phyloP scores from a whole-genome alignment of 2,329 filamentous ascomycete genomes.

The Sporothrix inflata region DNA sequence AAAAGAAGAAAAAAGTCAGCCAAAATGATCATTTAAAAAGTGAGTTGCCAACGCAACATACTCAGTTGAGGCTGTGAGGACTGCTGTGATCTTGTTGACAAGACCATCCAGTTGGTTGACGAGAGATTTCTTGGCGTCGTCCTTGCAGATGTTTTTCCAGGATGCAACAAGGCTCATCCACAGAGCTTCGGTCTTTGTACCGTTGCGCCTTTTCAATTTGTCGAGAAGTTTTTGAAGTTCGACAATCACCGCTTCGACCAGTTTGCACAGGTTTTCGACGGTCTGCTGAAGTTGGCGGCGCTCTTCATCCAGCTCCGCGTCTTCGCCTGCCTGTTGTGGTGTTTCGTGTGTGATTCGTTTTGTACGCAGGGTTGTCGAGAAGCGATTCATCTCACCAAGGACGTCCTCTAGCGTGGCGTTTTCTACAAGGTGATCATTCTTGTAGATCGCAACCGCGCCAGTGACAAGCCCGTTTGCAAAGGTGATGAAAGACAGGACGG shows the following conservation, averaged over 20 bases:
- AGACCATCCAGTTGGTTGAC: neutral
- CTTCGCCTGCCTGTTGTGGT: too few relatives aligned
- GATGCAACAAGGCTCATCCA: neutral
- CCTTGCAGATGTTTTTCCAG: neutral
- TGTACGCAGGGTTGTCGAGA: neutral
- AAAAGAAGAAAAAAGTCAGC: too few relatives aligned
- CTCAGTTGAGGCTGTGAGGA: neutral
- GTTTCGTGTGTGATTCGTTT: neutral
- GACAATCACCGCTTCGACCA: neutral
- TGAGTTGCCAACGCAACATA: neutral
- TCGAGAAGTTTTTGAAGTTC: neutral
- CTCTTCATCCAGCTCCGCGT: neutral
- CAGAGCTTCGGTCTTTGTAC: neutral
- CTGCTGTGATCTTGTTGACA: neutral
- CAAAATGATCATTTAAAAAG: too few relatives aligned
- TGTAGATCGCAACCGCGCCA: neutral
- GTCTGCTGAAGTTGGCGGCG: neutral
- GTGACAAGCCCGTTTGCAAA: neutral
- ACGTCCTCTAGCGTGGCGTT: neutral
- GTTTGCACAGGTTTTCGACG: neutral
- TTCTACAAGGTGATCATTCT: neutral
- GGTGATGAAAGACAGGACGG: neutral
- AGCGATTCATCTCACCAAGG: neutral
- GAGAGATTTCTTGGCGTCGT: neutral
- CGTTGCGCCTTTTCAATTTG: neutral